Evolutionary conservation across 1,139 yeast species (phyloP), one percentile per base, ranked within the genome.

Genomic region (Casaregolazyma suthepensis): DNA sequence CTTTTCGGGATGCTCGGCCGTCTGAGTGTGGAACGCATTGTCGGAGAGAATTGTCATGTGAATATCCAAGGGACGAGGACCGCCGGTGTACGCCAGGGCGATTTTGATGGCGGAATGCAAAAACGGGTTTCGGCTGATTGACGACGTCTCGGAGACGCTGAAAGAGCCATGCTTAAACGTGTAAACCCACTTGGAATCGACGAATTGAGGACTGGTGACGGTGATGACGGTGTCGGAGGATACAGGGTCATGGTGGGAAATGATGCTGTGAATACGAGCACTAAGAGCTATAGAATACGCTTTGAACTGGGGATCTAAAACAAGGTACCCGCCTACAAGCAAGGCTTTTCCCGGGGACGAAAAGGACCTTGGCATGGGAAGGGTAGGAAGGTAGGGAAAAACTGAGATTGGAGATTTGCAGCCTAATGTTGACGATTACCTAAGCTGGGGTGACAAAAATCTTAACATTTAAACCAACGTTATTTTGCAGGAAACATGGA

Each of bases 341-440:
- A 93, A 75, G 1, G 97, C 98, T 69, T 93, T 93, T 0, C 98
- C 97, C 0, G 99, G 98, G 0, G 98, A 95, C 64, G 96, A 87
- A 65, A 82, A 90, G 17, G 72, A 72, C 38, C 40, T 31, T 17
- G 29, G 45, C 45, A 45, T 37, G 46, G 23, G n/a, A 13, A 22
- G 13, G 42, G n/a, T 23, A 31, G 13, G 31, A 3, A 9, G 10
- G 31, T 5, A 19, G 49, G 15, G 43, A n/a, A 20, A 37, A 22
- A 10, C 26, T 17, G 19, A 29, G 40, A 6, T 12, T 13, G 18
- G 37, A 22, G 7, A 7, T 43, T 7, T 7, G 45, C 20, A 20
- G 26, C n/a, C 12, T n/a, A n/a, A n/a, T n/a, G n/a, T n/a, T n/a
- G n/a, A n/a, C n/a, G 29, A 44, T 26, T 17, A 44, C 19, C 5